Conservation (phyloP, 306 rosid genomes). For the Amphicarpaea edgeworthii region DNA sequence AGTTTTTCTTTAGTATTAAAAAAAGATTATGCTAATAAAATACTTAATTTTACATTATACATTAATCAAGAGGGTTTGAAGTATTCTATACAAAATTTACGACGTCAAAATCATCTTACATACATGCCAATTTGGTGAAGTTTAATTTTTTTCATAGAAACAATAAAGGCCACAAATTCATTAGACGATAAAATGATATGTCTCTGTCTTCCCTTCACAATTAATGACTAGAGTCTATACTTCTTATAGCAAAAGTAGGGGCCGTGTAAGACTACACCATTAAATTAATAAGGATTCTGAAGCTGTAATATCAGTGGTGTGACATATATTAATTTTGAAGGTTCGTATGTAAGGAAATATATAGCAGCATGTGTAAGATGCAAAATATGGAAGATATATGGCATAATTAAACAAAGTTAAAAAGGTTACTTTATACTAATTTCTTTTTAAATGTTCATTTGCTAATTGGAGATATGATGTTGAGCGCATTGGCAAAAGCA, state of each 20-base stretch:
- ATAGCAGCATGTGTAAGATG: slow-evolving; percentile 16
- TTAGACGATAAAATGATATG: not conserved
- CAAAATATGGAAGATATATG: not conserved
- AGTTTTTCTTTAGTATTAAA: not conserved
- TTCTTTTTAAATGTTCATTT: not conserved
- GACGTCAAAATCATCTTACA: slow-evolving; percentile 34
- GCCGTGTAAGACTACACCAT: not conserved
- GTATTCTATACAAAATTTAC: not conserved
- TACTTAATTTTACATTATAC: not conserved
- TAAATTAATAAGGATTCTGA: not conserved
- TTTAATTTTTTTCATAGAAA: not conserved
- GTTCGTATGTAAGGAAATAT: not conserved
- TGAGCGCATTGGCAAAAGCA: not conserved
- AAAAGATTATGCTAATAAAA: not conserved
- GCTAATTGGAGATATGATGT: not conserved
- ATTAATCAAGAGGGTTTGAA: slow-evolving; percentile 1
- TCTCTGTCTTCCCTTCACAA: not conserved
- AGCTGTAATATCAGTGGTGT: not conserved
- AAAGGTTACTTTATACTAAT: not conserved
- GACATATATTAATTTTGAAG: slow-evolving; percentile 16
- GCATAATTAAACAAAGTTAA: not conserved
- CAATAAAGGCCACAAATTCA: slow-evolving; percentile 10
- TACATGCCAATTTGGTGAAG: not conserved
- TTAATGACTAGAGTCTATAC: no score
- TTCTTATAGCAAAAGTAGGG: slow-evolving; percentile 12